Conservation (phyloP, 768 basidiomycete species). For the Podaxis mareebaensis region DNA sequence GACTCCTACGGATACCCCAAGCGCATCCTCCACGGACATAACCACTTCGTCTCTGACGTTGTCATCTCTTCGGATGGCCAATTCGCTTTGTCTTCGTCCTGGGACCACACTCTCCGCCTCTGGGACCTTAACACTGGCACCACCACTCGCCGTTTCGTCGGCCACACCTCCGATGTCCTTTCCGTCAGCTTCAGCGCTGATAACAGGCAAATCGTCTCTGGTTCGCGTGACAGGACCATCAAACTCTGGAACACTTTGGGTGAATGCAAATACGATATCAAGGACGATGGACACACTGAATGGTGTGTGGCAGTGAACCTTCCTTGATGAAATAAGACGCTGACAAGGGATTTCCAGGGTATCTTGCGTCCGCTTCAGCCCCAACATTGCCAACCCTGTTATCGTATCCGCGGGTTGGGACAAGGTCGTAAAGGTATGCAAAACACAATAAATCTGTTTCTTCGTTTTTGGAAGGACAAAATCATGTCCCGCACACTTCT, state of each 20-base stretch:
- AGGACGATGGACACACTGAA: conserved; percentile 97
- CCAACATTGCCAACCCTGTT: conserved; percentile 95
- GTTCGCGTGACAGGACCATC: conserved; percentile 94
- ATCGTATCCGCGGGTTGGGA: conserved; percentile 99
- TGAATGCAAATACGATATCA: conserved; percentile 99
- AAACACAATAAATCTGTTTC: not conserved
- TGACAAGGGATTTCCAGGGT: conserved; percentile 58
- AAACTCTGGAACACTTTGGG: conserved; percentile 99
- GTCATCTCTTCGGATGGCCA: conserved; percentile 99
- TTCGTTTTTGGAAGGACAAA: conserved; percentile 29
- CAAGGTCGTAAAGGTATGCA: conserved; percentile 97
- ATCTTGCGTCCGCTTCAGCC: conserved; percentile 99
- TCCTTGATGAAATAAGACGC: conserved; percentile 16
- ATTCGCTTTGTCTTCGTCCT: conserved; percentile 98
- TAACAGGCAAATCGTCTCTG: conserved; percentile 99
- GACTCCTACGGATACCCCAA: conserved; percentile 95
- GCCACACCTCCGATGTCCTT: conserved; percentile 96
- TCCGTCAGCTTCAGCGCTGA: conserved; percentile 99
- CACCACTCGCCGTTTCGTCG: conserved; percentile 96
- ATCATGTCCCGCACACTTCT: conserved; percentile 63
- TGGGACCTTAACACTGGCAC: conserved; percentile 99
- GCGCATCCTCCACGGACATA: conserved; percentile 96
- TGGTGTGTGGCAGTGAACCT: conserved; percentile 52
- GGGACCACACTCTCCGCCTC: conserved; percentile 99
- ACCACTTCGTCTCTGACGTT: conserved; percentile 98